These are phyloP conservation scores for Nakaseomyces sp. DNA, from an alignment of 1,139 yeast species.

Conservation along the genomic window DNA sequence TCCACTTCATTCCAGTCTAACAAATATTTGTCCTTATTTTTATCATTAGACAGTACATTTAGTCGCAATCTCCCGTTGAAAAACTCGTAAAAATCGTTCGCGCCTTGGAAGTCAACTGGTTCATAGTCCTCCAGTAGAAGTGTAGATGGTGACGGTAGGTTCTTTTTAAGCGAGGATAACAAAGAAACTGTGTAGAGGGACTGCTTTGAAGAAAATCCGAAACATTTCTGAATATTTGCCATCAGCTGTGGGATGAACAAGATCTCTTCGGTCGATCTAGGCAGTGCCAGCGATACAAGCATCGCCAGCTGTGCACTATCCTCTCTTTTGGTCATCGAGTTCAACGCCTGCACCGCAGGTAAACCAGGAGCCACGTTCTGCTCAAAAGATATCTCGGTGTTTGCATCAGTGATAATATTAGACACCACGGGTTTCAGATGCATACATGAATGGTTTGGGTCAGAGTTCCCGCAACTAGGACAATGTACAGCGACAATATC, in stretches of 20 bases:
- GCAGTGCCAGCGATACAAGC: constrained; percentile 63
- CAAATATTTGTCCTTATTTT: background rate
- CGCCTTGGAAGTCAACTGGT: constrained; percentile 22
- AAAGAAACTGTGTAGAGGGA: constrained; percentile 61
- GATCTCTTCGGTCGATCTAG: constrained; percentile 71
- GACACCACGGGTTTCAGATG: constrained; percentile 32
- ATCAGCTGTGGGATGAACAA: constrained; percentile 61
- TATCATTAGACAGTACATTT: constrained; percentile 9
- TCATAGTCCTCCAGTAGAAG: constrained; percentile 25
- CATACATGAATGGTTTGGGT: constrained; percentile 23
- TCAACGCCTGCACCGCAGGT: constrained; percentile 50
- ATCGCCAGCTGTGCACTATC: constrained; percentile 49
- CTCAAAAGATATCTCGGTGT: constrained; percentile 35
- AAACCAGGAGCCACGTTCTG: constrained; percentile 70
- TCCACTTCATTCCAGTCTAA: constrained; percentile 22
- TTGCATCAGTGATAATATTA: constrained; percentile 21
- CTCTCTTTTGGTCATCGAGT: constrained; percentile 41
- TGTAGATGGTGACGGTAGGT: constrained; percentile 40
- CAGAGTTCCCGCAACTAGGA: constrained; percentile 3
- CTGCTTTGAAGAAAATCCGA: constrained; percentile 62
- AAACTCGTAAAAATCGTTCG: constrained; percentile 23
- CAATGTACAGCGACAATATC: constrained; percentile 29
- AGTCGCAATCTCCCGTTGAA: constrained; percentile 20
- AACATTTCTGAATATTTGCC: constrained; percentile 57
- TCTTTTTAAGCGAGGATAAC: constrained; percentile 58